Conservation (phyloP, 768 basidiomycete species). For the Rhodotorula toruloides region DNA sequence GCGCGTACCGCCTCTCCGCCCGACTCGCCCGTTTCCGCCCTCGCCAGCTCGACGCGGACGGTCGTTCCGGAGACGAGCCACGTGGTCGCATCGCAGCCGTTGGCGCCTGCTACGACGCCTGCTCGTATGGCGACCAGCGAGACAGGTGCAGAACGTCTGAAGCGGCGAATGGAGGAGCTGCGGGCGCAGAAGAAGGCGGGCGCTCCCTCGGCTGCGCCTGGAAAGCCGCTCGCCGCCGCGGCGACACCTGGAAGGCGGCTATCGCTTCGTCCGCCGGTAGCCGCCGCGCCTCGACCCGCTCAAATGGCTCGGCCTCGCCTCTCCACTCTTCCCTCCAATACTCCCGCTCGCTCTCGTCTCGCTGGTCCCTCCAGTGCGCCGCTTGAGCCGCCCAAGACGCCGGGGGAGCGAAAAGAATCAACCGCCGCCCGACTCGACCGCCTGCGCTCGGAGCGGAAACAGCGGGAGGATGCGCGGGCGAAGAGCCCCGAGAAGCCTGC, state of each 20-base stretch:
- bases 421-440: constrained; percentile 16
- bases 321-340: neutral
- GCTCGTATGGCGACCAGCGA: neutral
- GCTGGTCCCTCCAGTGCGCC: neutral
- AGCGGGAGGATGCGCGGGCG: constrained; percentile 8
- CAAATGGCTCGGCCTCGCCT: neutral
- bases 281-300: neutral
- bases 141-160: constrained; percentile 15
- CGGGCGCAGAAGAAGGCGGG: constrained; percentile 2
- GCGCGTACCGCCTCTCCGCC: neutral
- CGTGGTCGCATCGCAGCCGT: neutral
- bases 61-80: neutral
- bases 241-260: neutral
- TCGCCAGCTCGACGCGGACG: constrained; percentile 12
- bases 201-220: no score
- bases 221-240: neutral
- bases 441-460: constrained; percentile 1
- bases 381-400: neutral
- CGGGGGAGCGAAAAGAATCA: constrained; percentile 30
- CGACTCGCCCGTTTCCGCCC: neutral
- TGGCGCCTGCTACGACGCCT: neutral
- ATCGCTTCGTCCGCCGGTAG: neutral
- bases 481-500: neutral
- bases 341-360: neutral
- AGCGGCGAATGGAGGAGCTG: constrained; percentile 16